phyloP scores from a whole-genome alignment of 2,329 filamentous ascomycete genomes.

The Sphaerulina musiva region DNA sequence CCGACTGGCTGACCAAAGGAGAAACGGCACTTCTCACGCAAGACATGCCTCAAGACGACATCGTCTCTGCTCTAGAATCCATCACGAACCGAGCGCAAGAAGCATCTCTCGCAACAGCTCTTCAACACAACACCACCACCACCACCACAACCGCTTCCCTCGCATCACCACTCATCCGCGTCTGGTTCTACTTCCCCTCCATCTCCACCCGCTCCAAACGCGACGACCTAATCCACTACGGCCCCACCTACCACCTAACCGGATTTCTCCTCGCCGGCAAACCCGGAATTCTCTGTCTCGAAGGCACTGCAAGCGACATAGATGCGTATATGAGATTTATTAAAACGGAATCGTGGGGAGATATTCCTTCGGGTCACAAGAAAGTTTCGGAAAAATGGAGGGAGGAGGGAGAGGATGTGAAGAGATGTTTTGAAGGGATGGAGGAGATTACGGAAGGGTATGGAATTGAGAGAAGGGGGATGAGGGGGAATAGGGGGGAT shows the following conservation, averaged over 20 bases:
- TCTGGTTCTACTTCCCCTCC: slow-evolving; percentile 60
- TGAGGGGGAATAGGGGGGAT: slow-evolving; percentile 47
- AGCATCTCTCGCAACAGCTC: neutral
- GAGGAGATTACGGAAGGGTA: slow-evolving; percentile 47
- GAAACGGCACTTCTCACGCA: slow-evolving; percentile 38
- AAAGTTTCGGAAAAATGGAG: slow-evolving; percentile 54
- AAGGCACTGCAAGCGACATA: slow-evolving; percentile 44
- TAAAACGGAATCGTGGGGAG: slow-evolving; percentile 58
- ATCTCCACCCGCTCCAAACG: slow-evolving; percentile 55
- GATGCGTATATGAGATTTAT: slow-evolving; percentile 58
- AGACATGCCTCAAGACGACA: slow-evolving; percentile 41
- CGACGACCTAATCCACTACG: slow-evolving; percentile 51
- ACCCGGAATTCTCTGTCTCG: slow-evolving; percentile 50
- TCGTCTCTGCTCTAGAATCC: slow-evolving; percentile 43
- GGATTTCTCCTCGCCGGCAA: slow-evolving; percentile 57
- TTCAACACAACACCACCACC: neutral
- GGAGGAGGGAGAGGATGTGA: slow-evolving; percentile 33
- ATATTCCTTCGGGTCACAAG: slow-evolving; percentile 56
- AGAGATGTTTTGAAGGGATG: slow-evolving; percentile 50
- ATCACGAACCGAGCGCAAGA: slow-evolving; percentile 36
- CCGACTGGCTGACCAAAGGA: slow-evolving; percentile 49
- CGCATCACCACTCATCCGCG: slow-evolving; percentile 38
- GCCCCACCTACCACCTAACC: slow-evolving; percentile 48
- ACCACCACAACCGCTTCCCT: too few species aligned
- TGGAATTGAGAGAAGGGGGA: slow-evolving; percentile 43